A percentile compares a stretch with the other conserved stretches of the same genome.
Evolutionary conservation across 768 basidiomycete genomes (phyloP).

Genomic region (Collybiopsis luxurians): DNA sequence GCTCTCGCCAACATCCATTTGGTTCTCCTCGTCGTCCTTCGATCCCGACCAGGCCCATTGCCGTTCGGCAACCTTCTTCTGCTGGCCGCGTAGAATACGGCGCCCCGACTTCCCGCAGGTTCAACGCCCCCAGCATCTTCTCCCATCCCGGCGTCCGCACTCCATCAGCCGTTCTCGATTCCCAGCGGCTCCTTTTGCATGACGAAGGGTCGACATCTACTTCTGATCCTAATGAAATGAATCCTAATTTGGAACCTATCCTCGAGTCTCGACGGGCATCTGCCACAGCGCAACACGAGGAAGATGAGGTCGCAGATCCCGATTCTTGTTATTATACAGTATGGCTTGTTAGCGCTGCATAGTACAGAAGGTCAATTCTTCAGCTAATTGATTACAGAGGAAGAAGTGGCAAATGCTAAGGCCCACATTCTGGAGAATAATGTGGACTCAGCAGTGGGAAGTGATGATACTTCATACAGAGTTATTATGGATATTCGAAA

Average conservation of each 20-base stretch:
- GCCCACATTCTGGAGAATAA: too few species aligned
- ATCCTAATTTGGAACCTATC: constrained; percentile 47
- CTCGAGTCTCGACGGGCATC: constrained; percentile 42
- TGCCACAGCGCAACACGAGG: constrained; percentile 20
- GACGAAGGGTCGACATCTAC: constrained; percentile 26
- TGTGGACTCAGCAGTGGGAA: too few species aligned
- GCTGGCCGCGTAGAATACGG: constrained; percentile 27
- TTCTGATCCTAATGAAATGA: constrained; percentile 20
- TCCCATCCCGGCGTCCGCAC: constrained; percentile 78
- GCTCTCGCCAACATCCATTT: constrained; percentile 25
- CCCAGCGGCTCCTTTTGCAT: constrained; percentile 56
- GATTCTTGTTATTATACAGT: constrained; percentile 83
- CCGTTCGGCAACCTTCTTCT: constrained; percentile 25
- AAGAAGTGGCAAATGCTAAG: too few species aligned
- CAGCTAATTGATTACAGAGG: constrained; percentile 50
- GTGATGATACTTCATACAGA: too few species aligned
- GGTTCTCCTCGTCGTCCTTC: constrained; percentile 29
- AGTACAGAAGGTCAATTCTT: constrained; percentile 90
- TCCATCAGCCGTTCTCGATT: constrained; percentile 73
- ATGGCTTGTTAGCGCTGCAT: constrained; percentile 86
- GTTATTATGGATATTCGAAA: too few species aligned
- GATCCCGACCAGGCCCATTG: constrained; percentile 7
- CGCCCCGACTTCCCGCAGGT: constrained; percentile 44
- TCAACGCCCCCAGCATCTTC: constrained; percentile 73
- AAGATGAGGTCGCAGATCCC: constrained; percentile 74